These are phyloP conservation scores for Cladophialophora carrionii DNA, from an alignment of 2,329 filamentous ascomycete species.

Conservation along the genomic window DNA sequence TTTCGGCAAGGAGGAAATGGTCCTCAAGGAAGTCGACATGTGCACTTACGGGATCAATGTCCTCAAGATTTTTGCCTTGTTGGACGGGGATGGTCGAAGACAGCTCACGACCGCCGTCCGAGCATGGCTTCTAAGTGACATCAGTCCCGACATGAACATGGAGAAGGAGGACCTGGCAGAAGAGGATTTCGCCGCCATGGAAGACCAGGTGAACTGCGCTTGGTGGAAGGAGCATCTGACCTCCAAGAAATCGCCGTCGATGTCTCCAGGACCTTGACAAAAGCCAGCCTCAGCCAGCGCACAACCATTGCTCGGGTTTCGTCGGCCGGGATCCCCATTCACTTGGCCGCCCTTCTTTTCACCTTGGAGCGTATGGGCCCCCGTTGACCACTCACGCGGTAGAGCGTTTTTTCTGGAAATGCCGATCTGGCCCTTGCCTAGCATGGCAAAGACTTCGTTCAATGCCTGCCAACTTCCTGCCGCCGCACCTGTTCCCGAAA, in stretches of 20 bases:
- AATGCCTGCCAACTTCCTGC: background rate
- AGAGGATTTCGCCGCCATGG: conserved; percentile 12
- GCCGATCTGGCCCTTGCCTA: background rate
- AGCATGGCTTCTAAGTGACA: conserved; percentile 17
- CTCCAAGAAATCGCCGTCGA: conserved; percentile 3
- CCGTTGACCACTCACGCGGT: background rate
- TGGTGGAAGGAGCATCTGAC: conserved; percentile 14
- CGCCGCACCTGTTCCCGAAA: background rate
- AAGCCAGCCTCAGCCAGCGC: background rate
- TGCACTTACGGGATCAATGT: conserved; percentile 18
- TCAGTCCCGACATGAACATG: conserved; percentile 15
- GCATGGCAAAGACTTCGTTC: background rate
- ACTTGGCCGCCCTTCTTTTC: background rate
- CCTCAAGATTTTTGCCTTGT: conserved; percentile 12
- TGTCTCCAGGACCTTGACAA: background rate
- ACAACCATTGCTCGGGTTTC: background rate
- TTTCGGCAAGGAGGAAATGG: conserved; percentile 17
- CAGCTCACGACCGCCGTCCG: conserved; percentile 10
- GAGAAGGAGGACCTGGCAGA: conserved; percentile 7
- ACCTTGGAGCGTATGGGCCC: background rate
- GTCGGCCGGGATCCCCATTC: background rate
- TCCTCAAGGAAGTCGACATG: conserved; percentile 15
- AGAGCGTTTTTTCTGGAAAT: background rate
- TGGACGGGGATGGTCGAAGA: conserved; percentile 6
- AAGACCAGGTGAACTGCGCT: conserved; percentile 10